Evolutionary conservation across 495 filamentous ascomycete species (phyloP), one percentile per base, ranked within the genome.

Genomic region (Filosporella fistucella): DNA sequence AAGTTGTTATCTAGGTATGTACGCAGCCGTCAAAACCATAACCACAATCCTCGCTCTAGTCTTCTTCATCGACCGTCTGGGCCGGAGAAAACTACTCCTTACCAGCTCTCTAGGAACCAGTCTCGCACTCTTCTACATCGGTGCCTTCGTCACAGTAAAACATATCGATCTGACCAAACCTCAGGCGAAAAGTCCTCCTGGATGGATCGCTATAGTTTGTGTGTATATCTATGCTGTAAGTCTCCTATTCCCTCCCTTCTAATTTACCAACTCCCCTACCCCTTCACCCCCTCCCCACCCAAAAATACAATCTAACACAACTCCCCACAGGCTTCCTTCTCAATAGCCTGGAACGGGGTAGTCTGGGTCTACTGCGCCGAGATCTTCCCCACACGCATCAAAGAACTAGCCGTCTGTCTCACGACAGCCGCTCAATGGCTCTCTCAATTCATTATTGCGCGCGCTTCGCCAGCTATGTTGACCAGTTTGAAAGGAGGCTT

Each of bases 51-150:
- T 82, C 47, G 81, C 76, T 64, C 65, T 82, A 2, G 62, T 74
- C 18, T 75, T 67, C 48, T 45, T 49, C 28, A 77, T 75, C 17
- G 75, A 75, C 38, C 65, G 74, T 25, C 69, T 73, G 30, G 75
- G 75, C 14, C 82, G 85, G 45, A 79, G 84, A 3, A 76, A 77
- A 0, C 68, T 86, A 0, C 80, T 88, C 6, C 65, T 88, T 37
- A 79, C 78, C 58, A 82, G 83, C 11, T 82, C 82, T 26, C 58
- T 85, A 34, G 84, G 84, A 35, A 85, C 86, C 78, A 77, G 71
- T 47, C 51, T 81, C 43, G 77, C 69, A 18, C 78, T 86, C 43
- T 75, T 82, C 45, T 68, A 87, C 33, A 80, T 88, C 8, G 84
- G 82, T 25, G 74, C 79, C 16, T 75, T 84, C 32, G 81, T 82